A percentile compares a stretch with the other conserved stretches of the same genome.
phyloP scores from a whole-genome alignment of 352 stramenopile species.

The Globisporangium orthogonon region DNA sequence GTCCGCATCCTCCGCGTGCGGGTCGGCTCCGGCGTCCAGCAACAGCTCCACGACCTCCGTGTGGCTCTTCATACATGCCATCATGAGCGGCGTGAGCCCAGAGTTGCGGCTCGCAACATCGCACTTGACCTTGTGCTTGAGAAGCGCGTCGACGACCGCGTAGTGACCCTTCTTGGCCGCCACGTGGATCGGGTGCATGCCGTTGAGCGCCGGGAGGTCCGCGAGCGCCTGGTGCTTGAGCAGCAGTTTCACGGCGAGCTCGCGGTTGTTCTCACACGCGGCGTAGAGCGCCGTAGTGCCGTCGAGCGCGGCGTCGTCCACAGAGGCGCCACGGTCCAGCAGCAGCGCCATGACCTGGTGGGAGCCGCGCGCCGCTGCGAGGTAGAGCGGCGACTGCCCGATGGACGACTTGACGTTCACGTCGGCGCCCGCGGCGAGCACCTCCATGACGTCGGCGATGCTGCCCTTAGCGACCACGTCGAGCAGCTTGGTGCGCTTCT shows the following conservation, averaged over 20 bases:
- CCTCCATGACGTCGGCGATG: conserved; percentile 52
- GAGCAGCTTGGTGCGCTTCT: conserved; percentile 63
- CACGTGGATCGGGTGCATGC: conserved; percentile 53
- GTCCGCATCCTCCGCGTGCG: conserved; percentile 65
- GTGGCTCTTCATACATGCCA: conserved; percentile 50
- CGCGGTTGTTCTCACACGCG: conserved; percentile 58
- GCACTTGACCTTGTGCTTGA: conserved; percentile 33
- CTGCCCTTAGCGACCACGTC: conserved; percentile 52
- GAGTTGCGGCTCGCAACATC: conserved; percentile 36
- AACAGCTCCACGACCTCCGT: conserved; percentile 62
- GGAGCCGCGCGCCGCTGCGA: conserved; percentile 49
- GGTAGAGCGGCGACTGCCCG: conserved; percentile 52
- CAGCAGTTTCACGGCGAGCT: conserved; percentile 46
- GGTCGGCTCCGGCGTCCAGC: conserved; percentile 65
- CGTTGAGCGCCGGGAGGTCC: conserved; percentile 33
- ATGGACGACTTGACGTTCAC: conserved; percentile 39
- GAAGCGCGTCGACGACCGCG: conserved; percentile 37
- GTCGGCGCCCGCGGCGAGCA: conserved; percentile 50
- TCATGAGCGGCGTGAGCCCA: conserved; percentile 64
- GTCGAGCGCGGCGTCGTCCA: conserved; percentile 47
- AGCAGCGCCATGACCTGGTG: conserved; percentile 61
- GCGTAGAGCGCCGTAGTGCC: conserved; percentile 47
- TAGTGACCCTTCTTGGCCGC: conserved; percentile 47
- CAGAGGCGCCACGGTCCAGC: conserved; percentile 54
- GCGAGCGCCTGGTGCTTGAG: conserved; percentile 48